phyloP scores from a whole-genome alignment of 2,329 filamentous ascomycete genomes.

The Pestalotiopsis sp. region DNA sequence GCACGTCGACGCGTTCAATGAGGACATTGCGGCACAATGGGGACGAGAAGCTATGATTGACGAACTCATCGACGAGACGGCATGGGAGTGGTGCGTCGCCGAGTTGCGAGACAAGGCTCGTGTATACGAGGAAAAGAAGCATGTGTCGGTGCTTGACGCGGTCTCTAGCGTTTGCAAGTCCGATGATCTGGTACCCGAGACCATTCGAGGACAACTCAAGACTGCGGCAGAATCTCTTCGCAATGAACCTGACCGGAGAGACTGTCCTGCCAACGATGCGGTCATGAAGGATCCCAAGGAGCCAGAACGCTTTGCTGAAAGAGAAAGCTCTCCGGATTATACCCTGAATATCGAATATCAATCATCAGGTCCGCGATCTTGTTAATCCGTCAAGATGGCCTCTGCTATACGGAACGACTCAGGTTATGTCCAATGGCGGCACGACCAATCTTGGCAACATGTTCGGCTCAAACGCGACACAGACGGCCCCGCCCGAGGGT shows the following conservation, averaged over 20 bases:
- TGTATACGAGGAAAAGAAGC: constrained; percentile 35
- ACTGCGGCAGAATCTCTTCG: constrained; percentile 49
- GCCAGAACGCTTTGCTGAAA: no score
- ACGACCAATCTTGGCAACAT: background rate
- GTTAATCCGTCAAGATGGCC: constrained; percentile 67
- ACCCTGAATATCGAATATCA: constrained; percentile 58
- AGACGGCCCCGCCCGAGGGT: background rate
- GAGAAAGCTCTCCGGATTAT: constrained; percentile 48
- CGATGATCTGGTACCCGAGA: constrained; percentile 42
- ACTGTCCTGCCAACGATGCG: no score
- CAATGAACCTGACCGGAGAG: constrained; percentile 45
- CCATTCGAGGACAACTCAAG: constrained; percentile 42
- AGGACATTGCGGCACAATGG: constrained; percentile 23
- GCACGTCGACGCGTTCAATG: constrained; percentile 24
- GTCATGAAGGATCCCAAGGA: no score
- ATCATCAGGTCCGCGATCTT: constrained; percentile 60
- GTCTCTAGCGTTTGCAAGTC: constrained; percentile 50
- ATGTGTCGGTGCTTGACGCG: constrained; percentile 45
- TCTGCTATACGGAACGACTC: constrained; percentile 52
- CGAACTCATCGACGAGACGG: background rate
- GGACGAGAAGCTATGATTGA: constrained; percentile 16
- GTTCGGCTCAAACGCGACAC: background rate
- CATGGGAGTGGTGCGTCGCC: constrained; percentile 27
- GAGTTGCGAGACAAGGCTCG: constrained; percentile 50
- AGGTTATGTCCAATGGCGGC: constrained; percentile 37